Conservation (phyloP, 2,329 filamentous ascomycete species). For the Periconia digitata region DNA sequence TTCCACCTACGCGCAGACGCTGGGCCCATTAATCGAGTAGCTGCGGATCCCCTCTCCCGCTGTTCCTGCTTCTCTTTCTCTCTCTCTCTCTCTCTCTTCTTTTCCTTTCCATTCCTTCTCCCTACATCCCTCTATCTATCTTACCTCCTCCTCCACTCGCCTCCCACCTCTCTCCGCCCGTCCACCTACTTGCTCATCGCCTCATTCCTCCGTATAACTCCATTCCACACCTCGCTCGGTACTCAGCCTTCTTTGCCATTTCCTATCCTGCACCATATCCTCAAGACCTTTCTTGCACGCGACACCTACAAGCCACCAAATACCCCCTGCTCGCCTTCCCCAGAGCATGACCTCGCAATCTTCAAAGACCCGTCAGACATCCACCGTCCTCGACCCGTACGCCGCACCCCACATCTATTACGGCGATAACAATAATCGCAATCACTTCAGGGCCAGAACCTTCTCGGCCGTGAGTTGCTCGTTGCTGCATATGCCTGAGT, state of each 20-base stretch:
- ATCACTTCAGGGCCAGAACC: constrained; percentile 54
- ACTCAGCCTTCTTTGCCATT: constrained; percentile 2
- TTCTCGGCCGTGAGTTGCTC: constrained; percentile 57
- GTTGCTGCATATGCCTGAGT: neutral
- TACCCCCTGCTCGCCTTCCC: constrained; percentile 18
- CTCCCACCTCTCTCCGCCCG: neutral
- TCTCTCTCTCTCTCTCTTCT: neutral
- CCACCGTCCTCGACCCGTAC: constrained; percentile 56
- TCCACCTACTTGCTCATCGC: neutral
- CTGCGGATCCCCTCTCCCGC: neutral
- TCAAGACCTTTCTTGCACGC: constrained; percentile 12
- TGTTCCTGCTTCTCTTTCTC: neutral
- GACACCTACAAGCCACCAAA: constrained; percentile 9
- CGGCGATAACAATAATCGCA: constrained; percentile 52
- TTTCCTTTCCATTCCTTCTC: neutral
- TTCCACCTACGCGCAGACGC: too few relatives aligned
- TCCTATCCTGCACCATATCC: constrained; percentile 5
- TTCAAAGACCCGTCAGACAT: constrained; percentile 39
- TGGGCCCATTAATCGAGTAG: too few relatives aligned
- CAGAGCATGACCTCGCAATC: constrained; percentile 47
- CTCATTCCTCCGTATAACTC: constrained; percentile 5
- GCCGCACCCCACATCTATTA: constrained; percentile 63
- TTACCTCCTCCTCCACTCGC: neutral
- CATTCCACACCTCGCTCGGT: neutral
- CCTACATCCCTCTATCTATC: neutral